phyloP scores from a whole-genome alignment of 2,329 filamentous ascomycete species.

The Blastomyces gilchristii region DNA sequence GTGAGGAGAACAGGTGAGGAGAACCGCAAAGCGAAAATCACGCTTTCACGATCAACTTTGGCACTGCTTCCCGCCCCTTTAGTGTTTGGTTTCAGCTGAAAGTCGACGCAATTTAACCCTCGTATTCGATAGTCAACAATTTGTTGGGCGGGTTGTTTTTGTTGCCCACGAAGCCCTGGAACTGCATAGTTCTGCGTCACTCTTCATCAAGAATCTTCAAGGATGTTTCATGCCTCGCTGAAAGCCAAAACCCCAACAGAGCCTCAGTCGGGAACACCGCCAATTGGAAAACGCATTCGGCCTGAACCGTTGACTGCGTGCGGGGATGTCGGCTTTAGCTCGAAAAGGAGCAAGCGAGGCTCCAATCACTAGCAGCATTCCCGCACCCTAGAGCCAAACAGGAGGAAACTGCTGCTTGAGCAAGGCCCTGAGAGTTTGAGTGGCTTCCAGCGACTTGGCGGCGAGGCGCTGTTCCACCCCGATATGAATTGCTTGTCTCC shows the following conservation, averaged over 20 bases:
- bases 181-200: not conserved
- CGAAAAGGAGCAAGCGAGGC: not conserved
- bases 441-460: not conserved
- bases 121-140: not conserved
- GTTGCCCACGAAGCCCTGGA: not conserved
- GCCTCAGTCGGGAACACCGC: not conserved
- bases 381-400: not conserved
- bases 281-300: not conserved
- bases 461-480: not conserved
- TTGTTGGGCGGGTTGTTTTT: not conserved
- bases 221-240: not conserved
- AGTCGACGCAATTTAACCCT: not conserved
- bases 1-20: not conserved
- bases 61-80: not conserved
- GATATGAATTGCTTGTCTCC: not conserved
- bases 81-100: not conserved
- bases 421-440: not conserved
- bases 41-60: not conserved
- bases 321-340: not conserved
- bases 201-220: not conserved
- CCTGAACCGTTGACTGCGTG: not conserved
- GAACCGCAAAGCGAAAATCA: not conserved
- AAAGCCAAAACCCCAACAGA: not conserved
- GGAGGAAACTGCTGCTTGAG: too few relatives aligned
- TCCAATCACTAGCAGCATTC: not conserved